A percentile compares a stretch with the other conserved stretches of the same genome.
Conservation (phyloP, 306 rosid species). For the Pyrus communis region DNA sequence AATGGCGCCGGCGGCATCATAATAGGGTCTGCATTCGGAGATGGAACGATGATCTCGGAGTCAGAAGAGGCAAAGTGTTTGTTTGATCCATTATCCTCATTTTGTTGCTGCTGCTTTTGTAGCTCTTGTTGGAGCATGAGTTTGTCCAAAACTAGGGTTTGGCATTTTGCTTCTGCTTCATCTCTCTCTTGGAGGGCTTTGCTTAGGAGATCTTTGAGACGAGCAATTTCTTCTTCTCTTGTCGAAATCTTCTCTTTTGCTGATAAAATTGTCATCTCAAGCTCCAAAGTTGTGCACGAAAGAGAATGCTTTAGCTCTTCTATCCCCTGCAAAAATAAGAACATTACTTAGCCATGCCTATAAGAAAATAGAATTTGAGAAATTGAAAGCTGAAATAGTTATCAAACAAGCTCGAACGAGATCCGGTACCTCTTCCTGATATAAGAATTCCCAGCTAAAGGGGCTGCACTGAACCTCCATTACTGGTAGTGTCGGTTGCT, state of each 20-base stretch:
- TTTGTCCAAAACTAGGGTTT: conserved; percentile 47
- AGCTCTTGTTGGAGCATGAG: conserved; percentile 33
- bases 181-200: conserved; percentile 61
- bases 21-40: conserved; percentile 24
- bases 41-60: conserved; percentile 35
- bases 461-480: conserved; percentile 70
- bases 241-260: conserved; percentile 58
- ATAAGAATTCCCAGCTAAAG: conserved; percentile 52
- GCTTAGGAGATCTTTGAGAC: conserved; percentile 38
- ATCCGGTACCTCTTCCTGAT: conserved; percentile 44
- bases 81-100: conserved; percentile 24
- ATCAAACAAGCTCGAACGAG: neutral
- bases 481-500: neutral
- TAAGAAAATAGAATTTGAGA: neutral
- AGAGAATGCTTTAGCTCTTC: conserved; percentile 61
- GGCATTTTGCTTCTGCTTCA: conserved; percentile 54
- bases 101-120: conserved; percentile 17
- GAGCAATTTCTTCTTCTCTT: conserved; percentile 55
- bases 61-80: conserved; percentile 35
- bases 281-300: conserved; percentile 53
- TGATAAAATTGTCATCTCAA: conserved; percentile 60
- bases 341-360: neutral
- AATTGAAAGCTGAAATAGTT: neutral
- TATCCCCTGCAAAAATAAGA: conserved; percentile 36
- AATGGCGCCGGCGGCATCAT: conserved; percentile 3